phyloP scores from a whole-genome alignment of 306 rosid genomes.

The Cicer chorassanicum region DNA sequence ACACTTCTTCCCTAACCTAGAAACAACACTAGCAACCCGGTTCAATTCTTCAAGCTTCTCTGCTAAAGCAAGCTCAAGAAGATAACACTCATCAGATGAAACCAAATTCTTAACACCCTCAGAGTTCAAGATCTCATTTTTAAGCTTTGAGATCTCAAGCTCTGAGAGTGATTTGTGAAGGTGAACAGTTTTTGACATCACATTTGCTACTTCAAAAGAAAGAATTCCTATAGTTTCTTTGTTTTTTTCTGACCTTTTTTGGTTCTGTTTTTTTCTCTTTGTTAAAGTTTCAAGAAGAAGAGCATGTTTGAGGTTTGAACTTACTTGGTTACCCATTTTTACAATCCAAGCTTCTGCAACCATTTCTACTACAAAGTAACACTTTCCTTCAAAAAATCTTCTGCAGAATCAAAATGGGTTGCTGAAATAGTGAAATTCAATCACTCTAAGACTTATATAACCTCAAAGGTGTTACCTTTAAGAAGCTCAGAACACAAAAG shows the following conservation, averaged over 20 bases:
- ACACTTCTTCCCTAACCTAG: conserved; percentile 84
- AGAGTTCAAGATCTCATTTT: conserved; percentile 71
- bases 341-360: conserved; percentile 93
- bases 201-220: conserved; percentile 87
- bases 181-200: conserved; percentile 79
- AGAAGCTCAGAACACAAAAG: conserved; percentile 24
- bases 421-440: neutral
- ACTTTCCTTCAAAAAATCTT: conserved; percentile 17
- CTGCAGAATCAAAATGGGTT: conserved; percentile 14
- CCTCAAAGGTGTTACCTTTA: conserved; percentile 38
- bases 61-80: conserved; percentile 78
- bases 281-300: conserved; percentile 71
- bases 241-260: conserved; percentile 36
- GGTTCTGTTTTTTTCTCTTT: conserved; percentile 52
- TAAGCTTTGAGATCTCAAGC: conserved; percentile 82
- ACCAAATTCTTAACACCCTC: conserved; percentile 75
- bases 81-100: conserved; percentile 63
- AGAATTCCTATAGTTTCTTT: conserved; percentile 74
- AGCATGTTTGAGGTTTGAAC: conserved; percentile 80
- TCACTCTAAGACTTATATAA: conserved; percentile 1
- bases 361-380: conserved; percentile 53
- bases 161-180: conserved; percentile 75
- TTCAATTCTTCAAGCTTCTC: conserved; percentile 88
- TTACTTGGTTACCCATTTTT: conserved; percentile 91
- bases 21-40: conserved; percentile 70